Evolutionary conservation across 805 yeast species (phyloP), one percentile per base, ranked within the genome.

Genomic region (Kluyveromyces lactis): DNA sequence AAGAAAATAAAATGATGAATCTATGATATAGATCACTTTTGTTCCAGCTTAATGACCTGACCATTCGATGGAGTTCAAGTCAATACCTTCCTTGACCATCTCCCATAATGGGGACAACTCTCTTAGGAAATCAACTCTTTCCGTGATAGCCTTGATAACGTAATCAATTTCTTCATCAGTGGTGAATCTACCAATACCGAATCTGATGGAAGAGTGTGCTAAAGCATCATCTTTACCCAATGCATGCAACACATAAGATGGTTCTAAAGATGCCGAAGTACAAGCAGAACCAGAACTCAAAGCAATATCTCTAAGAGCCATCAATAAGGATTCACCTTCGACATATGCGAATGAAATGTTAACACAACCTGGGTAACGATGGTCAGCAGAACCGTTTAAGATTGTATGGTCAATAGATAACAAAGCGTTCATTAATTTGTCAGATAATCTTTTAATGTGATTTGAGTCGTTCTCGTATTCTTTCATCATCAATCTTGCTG

Each of bases 61-160:
- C 98, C 98, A 92, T 68, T 92, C 95, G 55, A 92, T 92, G 26
- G 94, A 74, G 56, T 82, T 75, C 61, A 92, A 71, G 59, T 92
- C 98, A 55, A 92, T 90, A 50, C 98, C 98, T 50, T 92, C 97
- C 65, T 92, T 95, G 42, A 86, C 95, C 97, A 92, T 89, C 68
- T 92, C 98, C 97, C 97, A 92, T 53, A 92, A 71, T 36, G 98
- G 98, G 42, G 92, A 79, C 66, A 92, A 72, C 56, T 87, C 90
- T 65, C 98, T 78, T 59, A 92, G 73, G 66, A 86, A 86, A 47
- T 79, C 81, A 40, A 92, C 97, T 64, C 97, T 78, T 60, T 86
- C 89, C 41, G 77, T 71, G 42, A 92, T 86, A 11, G 96, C 95
- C 43, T 81, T 70, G 48, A 92, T 72, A 36, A 92, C 98, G 58